These are phyloP conservation scores for Achaetomium macrosporum DNA, from an alignment of 2,329 filamentous ascomycete species.

Conservation along the genomic window DNA sequence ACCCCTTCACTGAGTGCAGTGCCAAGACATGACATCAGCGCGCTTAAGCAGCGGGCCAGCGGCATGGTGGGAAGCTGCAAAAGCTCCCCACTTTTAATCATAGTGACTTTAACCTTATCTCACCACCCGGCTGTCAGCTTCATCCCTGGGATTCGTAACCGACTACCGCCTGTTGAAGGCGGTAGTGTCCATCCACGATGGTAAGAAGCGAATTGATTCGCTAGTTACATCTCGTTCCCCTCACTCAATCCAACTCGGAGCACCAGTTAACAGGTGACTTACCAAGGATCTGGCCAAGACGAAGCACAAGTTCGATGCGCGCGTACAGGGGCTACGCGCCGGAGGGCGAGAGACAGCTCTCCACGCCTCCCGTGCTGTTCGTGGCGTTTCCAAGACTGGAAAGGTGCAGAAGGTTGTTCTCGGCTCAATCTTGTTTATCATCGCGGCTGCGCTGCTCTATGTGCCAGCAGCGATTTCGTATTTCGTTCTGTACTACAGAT, in stretches of 20 bases:
- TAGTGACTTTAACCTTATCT: background rate
- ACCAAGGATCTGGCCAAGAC: background rate
- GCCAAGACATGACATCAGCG: constrained; percentile 15
- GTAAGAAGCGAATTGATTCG: background rate
- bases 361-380: background rate
- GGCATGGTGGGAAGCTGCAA: too few relatives aligned
- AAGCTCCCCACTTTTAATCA: background rate
- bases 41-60: background rate
- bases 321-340: background rate
- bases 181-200: background rate
- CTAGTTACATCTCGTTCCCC: background rate
- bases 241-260: background rate
- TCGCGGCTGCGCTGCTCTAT: constrained; percentile 40
- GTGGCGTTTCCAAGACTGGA: constrained; percentile 33
- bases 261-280: background rate
- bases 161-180: background rate
- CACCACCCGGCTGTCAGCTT: background rate
- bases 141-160: background rate
- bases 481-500: constrained; percentile 49
- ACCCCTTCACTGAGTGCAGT: too few relatives aligned
- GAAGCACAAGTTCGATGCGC: background rate
- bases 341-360: background rate
- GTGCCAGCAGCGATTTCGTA: constrained; percentile 45
- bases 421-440: constrained; percentile 40
- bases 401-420: constrained; percentile 45